Evolutionary conservation across 2,329 filamentous ascomycete genomes (phyloP), one percentile per base, ranked within the genome.

Genomic region (Canariomyces notabilis): DNA sequence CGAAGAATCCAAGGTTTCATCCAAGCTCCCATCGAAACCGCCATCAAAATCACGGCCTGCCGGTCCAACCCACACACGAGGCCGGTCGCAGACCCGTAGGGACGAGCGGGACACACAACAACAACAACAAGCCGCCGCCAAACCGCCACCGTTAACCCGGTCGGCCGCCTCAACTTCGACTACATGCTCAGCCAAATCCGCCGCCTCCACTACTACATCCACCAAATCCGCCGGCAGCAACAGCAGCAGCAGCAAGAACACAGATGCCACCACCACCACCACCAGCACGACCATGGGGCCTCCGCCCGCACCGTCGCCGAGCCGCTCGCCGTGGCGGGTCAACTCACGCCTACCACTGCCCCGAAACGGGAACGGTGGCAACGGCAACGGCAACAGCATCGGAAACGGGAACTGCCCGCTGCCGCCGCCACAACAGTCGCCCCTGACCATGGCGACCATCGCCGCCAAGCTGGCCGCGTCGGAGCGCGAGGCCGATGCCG

Each of bases 391-490:
- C 2, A 68, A 69, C 19, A 58, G 46, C 19, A 48, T 53, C 7
- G 40, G 41, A 16, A 42, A 62, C 47, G 46, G 63, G 2, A 68
- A 69, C 19, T 58, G 46, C 19, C 48, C 53, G 6, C 52, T 58
- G 15, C 67, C 67, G 4, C 59, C 62, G 1, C 64, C 69, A 5
- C 72, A 75, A 39, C 77, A 80, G 52, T 79, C 73, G 21, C 79
- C 79, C 0, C 62, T 82, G 3, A 80, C 75, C 16, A 80, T 82
- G 73, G 76, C 77, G 7, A 73, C 68, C 26, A 83, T 83, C 50
- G 75, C 77, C 0, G 78, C 79, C 21, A 83, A 83, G 61, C 68
- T 83, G 0, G 80, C 79, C 1, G 80, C 80, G 2, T 78, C 79
- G 0, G 80, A 83, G 53, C 71, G 77, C 15, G 79, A 83, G 43